Percentiles rank a stretch among this genome's conserved stretches.
Evolutionary conservation across 129 eudicot species (phyloP).

Genomic region (Escallonia herrerae): DNA sequence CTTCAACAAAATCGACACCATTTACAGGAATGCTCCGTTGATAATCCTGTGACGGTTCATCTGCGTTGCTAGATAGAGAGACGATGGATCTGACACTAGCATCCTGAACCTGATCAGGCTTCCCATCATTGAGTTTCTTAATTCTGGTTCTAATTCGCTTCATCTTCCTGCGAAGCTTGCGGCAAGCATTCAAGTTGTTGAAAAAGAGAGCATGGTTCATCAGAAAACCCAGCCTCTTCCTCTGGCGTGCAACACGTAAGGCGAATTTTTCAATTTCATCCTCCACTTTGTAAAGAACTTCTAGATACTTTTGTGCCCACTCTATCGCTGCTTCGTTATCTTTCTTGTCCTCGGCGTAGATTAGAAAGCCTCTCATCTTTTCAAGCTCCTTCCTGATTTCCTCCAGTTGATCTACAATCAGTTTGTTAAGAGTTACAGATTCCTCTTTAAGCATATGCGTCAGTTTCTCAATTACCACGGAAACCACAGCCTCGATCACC

Average conservation of each 20-base stretch:
- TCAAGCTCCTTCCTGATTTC: conserved; percentile 17
- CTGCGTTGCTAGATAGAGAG: background rate
- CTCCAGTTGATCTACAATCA: conserved; percentile 19
- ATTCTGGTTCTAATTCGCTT: background rate
- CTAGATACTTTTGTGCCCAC: conserved; percentile 16
- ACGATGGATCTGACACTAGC: background rate
- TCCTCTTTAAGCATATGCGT: conserved; percentile 30
- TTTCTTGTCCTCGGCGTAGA: conserved; percentile 7
- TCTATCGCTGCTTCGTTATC: background rate
- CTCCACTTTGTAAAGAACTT: conserved; percentile 25
- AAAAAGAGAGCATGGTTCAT: conserved; percentile 27
- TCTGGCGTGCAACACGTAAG: conserved; percentile 19
- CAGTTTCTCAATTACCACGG: conserved; percentile 38
- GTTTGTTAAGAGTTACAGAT: conserved; percentile 20
- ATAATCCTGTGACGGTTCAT: background rate
- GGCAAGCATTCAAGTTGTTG: conserved; percentile 29
- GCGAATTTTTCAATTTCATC: conserved; percentile 33
- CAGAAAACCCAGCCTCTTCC: conserved; percentile 29
- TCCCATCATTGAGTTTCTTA: background rate
- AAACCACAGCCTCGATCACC: conserved; percentile 39
- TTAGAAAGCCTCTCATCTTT: conserved; percentile 14
- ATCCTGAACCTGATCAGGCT: background rate
- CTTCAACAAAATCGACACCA: background rate
- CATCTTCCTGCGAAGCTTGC: conserved; percentile 28
- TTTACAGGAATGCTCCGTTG: background rate